Conservation (phyloP, 2,329 filamentous ascomycete genomes). For the Epichloe sylvatica region DNA sequence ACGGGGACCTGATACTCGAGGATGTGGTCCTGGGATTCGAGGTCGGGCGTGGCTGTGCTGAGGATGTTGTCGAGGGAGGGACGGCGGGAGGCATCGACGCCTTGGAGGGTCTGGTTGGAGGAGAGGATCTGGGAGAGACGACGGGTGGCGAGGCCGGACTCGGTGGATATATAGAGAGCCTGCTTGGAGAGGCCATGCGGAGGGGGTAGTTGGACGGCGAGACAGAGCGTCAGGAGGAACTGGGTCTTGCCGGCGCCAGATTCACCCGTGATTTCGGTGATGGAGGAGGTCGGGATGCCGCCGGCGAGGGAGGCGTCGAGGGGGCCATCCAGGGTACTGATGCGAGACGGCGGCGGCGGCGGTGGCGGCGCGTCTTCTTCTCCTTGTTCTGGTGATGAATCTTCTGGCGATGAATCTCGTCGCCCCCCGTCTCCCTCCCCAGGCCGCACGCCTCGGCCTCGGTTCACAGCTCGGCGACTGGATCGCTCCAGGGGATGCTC, state of each 20-base stretch:
- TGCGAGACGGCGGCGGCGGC: conserved; percentile 16
- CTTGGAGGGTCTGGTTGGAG: conserved; percentile 46
- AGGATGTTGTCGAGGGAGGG: conserved; percentile 64
- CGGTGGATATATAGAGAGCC: conserved; percentile 90
- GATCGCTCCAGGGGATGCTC: conserved; percentile 11
- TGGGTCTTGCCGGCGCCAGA: conserved; percentile 94
- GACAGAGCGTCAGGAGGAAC: conserved; percentile 70
- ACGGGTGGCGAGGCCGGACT: conserved; percentile 67
- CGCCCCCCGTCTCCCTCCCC: not conserved
- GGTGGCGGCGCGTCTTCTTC: not conserved
- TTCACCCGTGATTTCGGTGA: conserved; percentile 86
- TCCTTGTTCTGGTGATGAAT: not conserved
- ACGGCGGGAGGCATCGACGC: conserved; percentile 14
- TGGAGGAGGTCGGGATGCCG: conserved; percentile 64
- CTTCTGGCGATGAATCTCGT: not conserved
- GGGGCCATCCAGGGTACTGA: conserved; percentile 66
- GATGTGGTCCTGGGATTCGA: conserved; percentile 93
- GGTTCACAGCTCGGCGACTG: not conserved
- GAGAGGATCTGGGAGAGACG: conserved; percentile 69
- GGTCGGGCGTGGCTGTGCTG: conserved; percentile 71
- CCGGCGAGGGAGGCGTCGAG: conserved; percentile 61
- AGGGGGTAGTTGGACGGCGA: conserved; percentile 73
- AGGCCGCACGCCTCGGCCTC: not conserved
- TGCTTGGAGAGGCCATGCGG: conserved; percentile 56
- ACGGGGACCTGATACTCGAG: conserved; percentile 84